Evolutionary conservation across 495 filamentous ascomycete genomes (phyloP).

Genomic region (Lepidopterella palustris): DNA sequence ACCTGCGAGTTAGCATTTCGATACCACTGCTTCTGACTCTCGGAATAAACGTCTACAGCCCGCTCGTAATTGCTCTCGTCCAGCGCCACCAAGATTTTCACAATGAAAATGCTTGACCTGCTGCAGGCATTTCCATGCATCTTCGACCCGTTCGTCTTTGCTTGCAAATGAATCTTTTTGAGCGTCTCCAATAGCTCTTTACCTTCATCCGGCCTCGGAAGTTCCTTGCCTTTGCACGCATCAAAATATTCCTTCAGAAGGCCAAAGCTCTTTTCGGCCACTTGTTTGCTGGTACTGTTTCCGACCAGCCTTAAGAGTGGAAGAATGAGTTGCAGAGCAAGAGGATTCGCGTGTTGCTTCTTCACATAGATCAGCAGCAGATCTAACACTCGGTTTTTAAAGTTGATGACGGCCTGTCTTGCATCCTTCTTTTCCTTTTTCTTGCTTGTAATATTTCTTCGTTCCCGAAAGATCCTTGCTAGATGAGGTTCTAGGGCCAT

Average conservation of each 20-base stretch:
- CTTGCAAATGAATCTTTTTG: conserved; percentile 63
- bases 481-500: conserved; percentile 77
- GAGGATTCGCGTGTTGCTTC: conserved; percentile 58
- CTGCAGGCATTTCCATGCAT: conserved; percentile 53
- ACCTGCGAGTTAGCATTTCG: conserved; percentile 50
- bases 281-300: conserved; percentile 59
- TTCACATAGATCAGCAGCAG: conserved; percentile 81
- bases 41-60: conserved; percentile 52
- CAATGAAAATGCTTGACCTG: conserved; percentile 55
- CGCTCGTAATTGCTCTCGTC: conserved; percentile 44
- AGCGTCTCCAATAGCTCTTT: conserved; percentile 49
- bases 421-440: conserved; percentile 80
- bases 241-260: conserved; percentile 67
- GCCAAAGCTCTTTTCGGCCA: conserved; percentile 63
- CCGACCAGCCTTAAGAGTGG: conserved; percentile 56
- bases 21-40: conserved; percentile 50
- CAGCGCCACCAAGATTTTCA: conserved; percentile 51
- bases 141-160: conserved; percentile 48
- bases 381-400: conserved; percentile 90
- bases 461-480: conserved; percentile 73
- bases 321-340: conserved; percentile 61
- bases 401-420: conserved; percentile 82
- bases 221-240: conserved; percentile 53
- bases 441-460: conserved; percentile 52
- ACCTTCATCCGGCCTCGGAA: conserved; percentile 34